Evolutionary conservation across 2,329 filamentous ascomycete genomes (phyloP), one percentile per base, ranked within the genome.

Genomic region (Onygenales sp.): DNA sequence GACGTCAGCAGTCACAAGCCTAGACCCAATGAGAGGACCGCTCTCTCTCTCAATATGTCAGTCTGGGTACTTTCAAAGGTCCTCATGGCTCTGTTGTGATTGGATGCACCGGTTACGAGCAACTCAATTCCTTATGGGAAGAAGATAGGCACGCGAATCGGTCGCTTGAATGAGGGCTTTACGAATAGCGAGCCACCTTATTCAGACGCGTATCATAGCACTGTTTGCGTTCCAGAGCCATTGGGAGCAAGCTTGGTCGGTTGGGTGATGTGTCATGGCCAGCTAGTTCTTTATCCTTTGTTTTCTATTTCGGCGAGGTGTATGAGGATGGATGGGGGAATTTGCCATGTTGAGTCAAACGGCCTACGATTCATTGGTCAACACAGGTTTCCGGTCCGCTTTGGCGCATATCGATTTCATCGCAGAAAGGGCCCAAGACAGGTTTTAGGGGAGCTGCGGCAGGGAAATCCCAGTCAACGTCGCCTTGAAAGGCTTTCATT

Each of bases 1-100:
- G 84, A 56, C 66, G 70, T 43, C 65, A 69, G 54, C 57, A 64
- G 46, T 68, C 69, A 27, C 67, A 68, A 57, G 64, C 69, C 48
- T 62, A 66, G 52, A 55, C 59, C 52, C 64, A 62, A 50, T 67
- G 64, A 27, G 21, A 27, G 21, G 21, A 41, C 17, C 10, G 36
- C 9, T 49, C 17, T 10, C 27, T 8, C 35, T 31, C 35, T 11
- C 46, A 39, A 32, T 31, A 36, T 38, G 13, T 10, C 13, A 31
- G 9, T 36, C 21, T 17, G 8, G 13, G 13, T 41, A n/a, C 13
- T 10, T 41, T 36, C 27, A 49, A 11, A 7, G 21, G 10, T 10
- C 10, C 17, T 10, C n/a, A 21, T 2, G 33, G 5, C 14, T 5
- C 14, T n/a, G 21, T 9, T 21, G 33, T 38, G n/a, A n/a, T 27